Conservation (phyloP, 2,329 filamentous ascomycete species). For the Didymosphaeria variabile region DNA sequence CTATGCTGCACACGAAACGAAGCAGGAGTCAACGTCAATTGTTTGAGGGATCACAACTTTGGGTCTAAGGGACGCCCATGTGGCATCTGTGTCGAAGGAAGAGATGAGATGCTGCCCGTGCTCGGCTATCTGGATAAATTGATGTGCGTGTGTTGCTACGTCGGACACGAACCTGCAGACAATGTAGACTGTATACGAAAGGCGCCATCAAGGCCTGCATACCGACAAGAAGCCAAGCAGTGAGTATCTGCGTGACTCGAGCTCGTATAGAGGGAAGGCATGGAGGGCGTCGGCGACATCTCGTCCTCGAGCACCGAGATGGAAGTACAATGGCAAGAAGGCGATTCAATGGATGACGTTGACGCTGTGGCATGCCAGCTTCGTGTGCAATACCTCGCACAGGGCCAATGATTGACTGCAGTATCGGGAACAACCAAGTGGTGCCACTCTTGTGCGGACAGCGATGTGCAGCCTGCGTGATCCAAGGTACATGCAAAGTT, state of each 20-base stretch:
- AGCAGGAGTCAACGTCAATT: neutral
- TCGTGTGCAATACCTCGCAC: constrained; percentile 12
- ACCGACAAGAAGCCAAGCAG: neutral
- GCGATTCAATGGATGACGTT: neutral
- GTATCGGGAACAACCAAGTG: constrained; percentile 9
- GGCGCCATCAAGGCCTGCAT: neutral
- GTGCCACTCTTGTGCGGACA: constrained; percentile 12
- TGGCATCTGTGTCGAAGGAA: constrained; percentile 15
- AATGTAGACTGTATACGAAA: neutral
- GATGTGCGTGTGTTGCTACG: neutral
- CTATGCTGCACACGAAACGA: constrained; percentile 9
- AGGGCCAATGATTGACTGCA: constrained; percentile 14
- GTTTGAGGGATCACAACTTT: neutral
- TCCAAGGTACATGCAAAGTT: constrained; percentile 14
- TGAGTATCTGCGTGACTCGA: neutral
- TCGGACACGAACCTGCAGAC: constrained; percentile 2
- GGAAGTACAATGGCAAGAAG: constrained; percentile 1
- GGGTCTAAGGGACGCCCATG: constrained; percentile 13
- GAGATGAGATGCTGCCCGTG: constrained; percentile 9
- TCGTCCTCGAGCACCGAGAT: constrained; percentile 15
- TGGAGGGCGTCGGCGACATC: constrained; percentile 18
- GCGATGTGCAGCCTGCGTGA: constrained; percentile 15
- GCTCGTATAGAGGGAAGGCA: constrained; percentile 13
- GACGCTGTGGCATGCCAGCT: constrained; percentile 13
- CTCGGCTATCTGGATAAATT: constrained; percentile 23